Evolutionary conservation across 208 protist genomes (phyloP).

Genomic region (Crithidia fasciculata): DNA sequence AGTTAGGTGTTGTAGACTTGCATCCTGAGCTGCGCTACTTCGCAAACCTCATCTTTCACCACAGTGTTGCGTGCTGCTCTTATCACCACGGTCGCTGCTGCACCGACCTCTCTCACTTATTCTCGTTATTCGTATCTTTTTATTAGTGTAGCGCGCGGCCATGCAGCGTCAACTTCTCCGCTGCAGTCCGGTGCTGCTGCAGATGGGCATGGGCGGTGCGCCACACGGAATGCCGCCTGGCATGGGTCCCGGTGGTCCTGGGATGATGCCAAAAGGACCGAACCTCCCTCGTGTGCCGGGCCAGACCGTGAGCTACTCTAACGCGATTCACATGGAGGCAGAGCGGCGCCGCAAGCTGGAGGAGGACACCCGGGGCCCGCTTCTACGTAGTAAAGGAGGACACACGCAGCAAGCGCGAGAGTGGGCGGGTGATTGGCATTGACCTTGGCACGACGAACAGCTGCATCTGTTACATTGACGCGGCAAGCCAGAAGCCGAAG

Average conservation of each 20-base stretch:
- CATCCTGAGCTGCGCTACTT: too few relatives aligned
- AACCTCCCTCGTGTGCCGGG: constrained; percentile 36
- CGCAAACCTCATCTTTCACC: too few relatives aligned
- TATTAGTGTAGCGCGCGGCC: too few relatives aligned
- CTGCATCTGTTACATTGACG: constrained; percentile 94
- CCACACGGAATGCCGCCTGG: constrained; percentile 17
- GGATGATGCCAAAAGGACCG: constrained; percentile 10
- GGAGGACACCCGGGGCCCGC: constrained; percentile 56
- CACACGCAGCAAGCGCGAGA: constrained; percentile 48
- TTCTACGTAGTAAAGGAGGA: constrained; percentile 87
- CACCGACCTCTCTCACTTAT: too few relatives aligned
- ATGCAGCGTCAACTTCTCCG: constrained; percentile 48
- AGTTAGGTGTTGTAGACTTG: too few relatives aligned
- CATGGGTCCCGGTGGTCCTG: constrained; percentile 3
- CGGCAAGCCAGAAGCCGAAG: constrained; percentile 69
- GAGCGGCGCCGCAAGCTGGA: constrained; percentile 76
- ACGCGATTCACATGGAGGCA: constrained; percentile 83
- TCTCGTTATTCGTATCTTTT: too few relatives aligned
- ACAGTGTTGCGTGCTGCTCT: too few relatives aligned
- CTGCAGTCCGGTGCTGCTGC: constrained; percentile 38
- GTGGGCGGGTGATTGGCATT: constrained; percentile 94
- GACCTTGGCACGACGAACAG: constrained; percentile 99
- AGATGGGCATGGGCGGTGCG: constrained; percentile 36
- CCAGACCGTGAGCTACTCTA: constrained; percentile 66
- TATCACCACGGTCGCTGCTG: too few relatives aligned